Evolutionary conservation across 345 rosid genomes (phyloP), one percentile per base, ranked within the genome.

Genomic region (Rhizophora mangle): DNA sequence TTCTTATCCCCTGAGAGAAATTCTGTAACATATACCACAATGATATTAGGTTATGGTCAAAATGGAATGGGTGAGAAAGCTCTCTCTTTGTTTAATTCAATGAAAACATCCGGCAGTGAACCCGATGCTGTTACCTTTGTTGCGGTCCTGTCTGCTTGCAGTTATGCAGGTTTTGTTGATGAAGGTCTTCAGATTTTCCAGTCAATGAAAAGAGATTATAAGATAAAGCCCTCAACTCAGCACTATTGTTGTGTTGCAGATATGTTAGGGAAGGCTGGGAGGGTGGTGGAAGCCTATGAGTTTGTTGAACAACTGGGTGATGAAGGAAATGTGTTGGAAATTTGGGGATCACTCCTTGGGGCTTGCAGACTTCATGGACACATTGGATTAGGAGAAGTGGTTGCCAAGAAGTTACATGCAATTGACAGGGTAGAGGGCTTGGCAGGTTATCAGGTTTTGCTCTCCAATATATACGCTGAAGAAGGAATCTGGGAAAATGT

Each of bases 241-340:
- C 94, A 93, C 65, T 85, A 82, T 60, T 89, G 98, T 70, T 93
- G 98, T 69, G 75, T 93, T 62, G 83, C 84, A 58, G 96, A 93
- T 73, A 90, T 93, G 97, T 78, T 90, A 61, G 97, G 97, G 56
- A 89, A 95, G 82, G 88, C 75, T 54, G 98, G 98, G 22, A 85
- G 85, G 67, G 89, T 91, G 62, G 64, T 65, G 46, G 94, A 93
- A 80, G 98, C 98, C n/a, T 86, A 78, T 29, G 85, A 91, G 71
- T 93, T 89, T 77, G 83, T 93, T 52, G 66, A 78, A 67, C 85
- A 74, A 64, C 76, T 91, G 77, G 93, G 92, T 64, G 91, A 89
- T 74, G 80, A 82, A 62, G 96, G 91, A 24, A 81, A 85, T 65
- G 73, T 80, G 37, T 59, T 80, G 77, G 94, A 88, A 85, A 82